A percentile compares a stretch with the other conserved stretches of the same genome.
Conservation (phyloP, 345 rosid genomes). For the Populus simonii region DNA sequence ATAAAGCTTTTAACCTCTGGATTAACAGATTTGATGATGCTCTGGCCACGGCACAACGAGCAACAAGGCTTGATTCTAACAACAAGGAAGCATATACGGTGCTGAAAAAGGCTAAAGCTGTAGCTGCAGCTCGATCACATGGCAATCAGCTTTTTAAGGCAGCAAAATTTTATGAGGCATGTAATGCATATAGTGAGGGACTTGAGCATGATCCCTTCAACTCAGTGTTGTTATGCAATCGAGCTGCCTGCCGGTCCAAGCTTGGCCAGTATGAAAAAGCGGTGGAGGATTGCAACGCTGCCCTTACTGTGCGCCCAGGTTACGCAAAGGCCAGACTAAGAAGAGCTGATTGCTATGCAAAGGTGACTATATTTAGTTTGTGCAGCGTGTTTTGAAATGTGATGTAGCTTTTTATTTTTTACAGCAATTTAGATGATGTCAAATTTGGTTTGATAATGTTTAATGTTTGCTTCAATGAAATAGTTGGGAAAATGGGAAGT, state of each 20-base stretch:
- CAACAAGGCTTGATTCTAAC: conserved; percentile 61
- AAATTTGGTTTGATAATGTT: not conserved
- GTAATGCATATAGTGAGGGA: conserved; percentile 65
- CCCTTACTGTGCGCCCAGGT: conserved; percentile 56
- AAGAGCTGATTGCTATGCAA: conserved; percentile 75
- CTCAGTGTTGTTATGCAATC: conserved; percentile 78
- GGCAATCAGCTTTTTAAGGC: conserved; percentile 78
- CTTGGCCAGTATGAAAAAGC: conserved; percentile 61
- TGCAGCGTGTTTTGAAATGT: not conserved
- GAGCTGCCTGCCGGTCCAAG: conserved; percentile 76
- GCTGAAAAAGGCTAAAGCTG: conserved; percentile 47
- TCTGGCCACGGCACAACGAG: conserved; percentile 55
- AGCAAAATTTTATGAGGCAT: conserved; percentile 49
- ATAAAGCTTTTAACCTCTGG: not conserved
- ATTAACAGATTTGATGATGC: conserved; percentile 61
- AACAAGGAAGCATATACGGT: conserved; percentile 59
- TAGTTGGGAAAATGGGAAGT: conserved; percentile 73
- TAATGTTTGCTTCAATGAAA: not conserved
- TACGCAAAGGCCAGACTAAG: conserved; percentile 82
- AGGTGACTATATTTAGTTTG: conserved; percentile 38
- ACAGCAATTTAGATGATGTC: not conserved
- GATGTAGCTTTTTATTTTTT: not conserved
- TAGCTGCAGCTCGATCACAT: conserved; percentile 54
- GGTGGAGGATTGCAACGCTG: conserved; percentile 67
- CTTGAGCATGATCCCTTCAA: conserved; percentile 65